Percentiles rank a stretch among this genome's conserved stretches.
Conservation (phyloP, 176 grass and related monocot genomes). For the Metroxylon sagu region DNA sequence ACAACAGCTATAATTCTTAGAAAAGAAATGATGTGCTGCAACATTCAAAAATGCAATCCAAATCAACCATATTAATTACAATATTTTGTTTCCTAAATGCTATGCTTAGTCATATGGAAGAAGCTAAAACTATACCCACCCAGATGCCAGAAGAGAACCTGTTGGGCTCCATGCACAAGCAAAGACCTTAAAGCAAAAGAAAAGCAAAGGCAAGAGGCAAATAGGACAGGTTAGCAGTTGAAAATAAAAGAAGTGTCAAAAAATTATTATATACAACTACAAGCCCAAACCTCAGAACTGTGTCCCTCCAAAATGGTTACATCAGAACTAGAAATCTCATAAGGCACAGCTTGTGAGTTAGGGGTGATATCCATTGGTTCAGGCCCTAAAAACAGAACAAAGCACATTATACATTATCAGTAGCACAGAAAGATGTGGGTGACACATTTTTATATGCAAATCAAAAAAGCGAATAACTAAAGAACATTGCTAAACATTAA, state of each 20-base stretch:
- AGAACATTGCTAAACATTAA: no score
- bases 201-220: conserved; percentile 13
- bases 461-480: no score
- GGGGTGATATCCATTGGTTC: conserved; percentile 61
- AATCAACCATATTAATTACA: no score
- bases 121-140: conserved; percentile 33
- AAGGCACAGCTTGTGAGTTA: conserved; percentile 22
- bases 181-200: conserved; percentile 64
- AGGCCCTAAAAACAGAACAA: conserved; percentile 31
- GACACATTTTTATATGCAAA: neutral
- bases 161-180: conserved; percentile 97
- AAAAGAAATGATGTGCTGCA: no score
- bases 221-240: conserved; percentile 6
- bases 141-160: conserved; percentile 94
- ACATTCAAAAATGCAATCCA: no score
- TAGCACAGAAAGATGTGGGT: neutral
- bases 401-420: neutral
- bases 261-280: conserved; percentile 12
- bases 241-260: neutral
- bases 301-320: conserved; percentile 96
- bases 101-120: neutral
- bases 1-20: no score
- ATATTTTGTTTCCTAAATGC: no score
- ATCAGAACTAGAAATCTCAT: conserved; percentile 70
- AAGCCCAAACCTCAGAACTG: conserved; percentile 62